Conservation (phyloP, 345 rosid species). For the Dovyalis caffra region DNA sequence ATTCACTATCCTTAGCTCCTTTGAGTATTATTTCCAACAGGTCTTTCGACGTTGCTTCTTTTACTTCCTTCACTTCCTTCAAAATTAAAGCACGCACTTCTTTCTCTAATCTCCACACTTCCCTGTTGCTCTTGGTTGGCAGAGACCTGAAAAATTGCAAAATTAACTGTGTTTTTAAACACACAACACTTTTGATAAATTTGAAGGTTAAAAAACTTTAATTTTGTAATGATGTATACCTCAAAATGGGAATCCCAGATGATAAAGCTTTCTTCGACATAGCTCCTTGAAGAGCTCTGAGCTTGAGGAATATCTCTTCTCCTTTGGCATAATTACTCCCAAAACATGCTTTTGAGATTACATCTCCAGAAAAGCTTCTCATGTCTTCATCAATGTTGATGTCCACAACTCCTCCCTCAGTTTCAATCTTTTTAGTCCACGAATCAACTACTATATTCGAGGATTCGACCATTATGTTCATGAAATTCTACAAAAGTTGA, state of each 20-base stretch:
- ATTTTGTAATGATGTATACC: neutral
- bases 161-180: neutral
- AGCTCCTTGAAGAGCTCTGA: constrained; percentile 20
- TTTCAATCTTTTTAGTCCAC: constrained; percentile 22
- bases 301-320: constrained; percentile 23
- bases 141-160: constrained; percentile 12
- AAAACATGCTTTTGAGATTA: constrained; percentile 34
- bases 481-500: constrained; percentile 16
- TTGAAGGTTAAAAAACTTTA: too few species aligned
- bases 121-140: constrained; percentile 23
- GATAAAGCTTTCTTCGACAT: constrained; percentile 21
- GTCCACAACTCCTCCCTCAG: constrained; percentile 20
- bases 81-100: constrained; percentile 24
- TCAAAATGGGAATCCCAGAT: constrained; percentile 16
- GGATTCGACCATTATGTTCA: constrained; percentile 32
- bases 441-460: constrained; percentile 8
- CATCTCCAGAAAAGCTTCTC: constrained; percentile 23
- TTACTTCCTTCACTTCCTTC: constrained; percentile 19
- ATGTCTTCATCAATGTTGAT: constrained; percentile 24
- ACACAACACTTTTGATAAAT: neutral
- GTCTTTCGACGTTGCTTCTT: constrained; percentile 14
- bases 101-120: constrained; percentile 20
- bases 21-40: constrained; percentile 28
- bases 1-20: neutral
- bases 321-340: constrained; percentile 30